Conservation (phyloP, 306 rosid species). For the Gastrolobium villosum region DNA sequence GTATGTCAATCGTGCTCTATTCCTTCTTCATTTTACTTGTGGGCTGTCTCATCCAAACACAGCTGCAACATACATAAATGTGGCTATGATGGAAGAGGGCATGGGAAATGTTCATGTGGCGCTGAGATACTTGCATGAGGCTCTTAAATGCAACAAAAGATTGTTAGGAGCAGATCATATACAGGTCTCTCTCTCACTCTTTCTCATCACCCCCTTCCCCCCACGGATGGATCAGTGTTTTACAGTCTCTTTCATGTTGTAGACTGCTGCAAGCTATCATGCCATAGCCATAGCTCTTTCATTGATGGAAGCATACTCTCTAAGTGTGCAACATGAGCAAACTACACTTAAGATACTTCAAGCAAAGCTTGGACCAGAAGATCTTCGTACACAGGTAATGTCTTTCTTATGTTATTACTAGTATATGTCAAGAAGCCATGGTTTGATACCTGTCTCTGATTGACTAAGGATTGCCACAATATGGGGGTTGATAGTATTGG, state of each 20-base stretch:
- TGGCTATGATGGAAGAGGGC: slow-evolving; percentile 99
- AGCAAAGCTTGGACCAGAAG: slow-evolving; percentile 88
- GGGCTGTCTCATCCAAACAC: slow-evolving; percentile 98
- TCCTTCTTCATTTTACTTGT: slow-evolving; percentile 95
- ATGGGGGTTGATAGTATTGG: neutral
- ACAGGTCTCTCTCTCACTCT: slow-evolving; percentile 62
- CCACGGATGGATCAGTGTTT: slow-evolving; percentile 29
- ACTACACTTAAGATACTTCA: slow-evolving; percentile 92
- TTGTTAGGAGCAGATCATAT: slow-evolving; percentile 96
- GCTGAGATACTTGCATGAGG: slow-evolving; percentile 95
- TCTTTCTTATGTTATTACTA: slow-evolving; percentile 7
- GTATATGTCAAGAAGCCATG: neutral
- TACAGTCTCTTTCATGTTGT: slow-evolving; percentile 40
- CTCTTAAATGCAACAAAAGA: slow-evolving; percentile 96
- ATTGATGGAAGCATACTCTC: slow-evolving; percentile 95
- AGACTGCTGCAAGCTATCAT: slow-evolving; percentile 99
- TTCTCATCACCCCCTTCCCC: neutral
- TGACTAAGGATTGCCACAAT: slow-evolving; percentile 7
- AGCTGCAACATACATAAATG: slow-evolving; percentile 96
- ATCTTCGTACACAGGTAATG: slow-evolving; percentile 95
- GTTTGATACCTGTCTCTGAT: slow-evolving; percentile 9
- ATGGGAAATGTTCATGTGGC: slow-evolving; percentile 97
- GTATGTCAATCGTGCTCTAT: slow-evolving; percentile 94
- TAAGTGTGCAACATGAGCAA: slow-evolving; percentile 97
- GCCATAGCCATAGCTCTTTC: slow-evolving; percentile 99